A percentile compares a stretch with the other conserved stretches of the same genome.
phyloP scores from a whole-genome alignment of 1,284 basidiomycete species.

The Sporisorium reilianum region DNA sequence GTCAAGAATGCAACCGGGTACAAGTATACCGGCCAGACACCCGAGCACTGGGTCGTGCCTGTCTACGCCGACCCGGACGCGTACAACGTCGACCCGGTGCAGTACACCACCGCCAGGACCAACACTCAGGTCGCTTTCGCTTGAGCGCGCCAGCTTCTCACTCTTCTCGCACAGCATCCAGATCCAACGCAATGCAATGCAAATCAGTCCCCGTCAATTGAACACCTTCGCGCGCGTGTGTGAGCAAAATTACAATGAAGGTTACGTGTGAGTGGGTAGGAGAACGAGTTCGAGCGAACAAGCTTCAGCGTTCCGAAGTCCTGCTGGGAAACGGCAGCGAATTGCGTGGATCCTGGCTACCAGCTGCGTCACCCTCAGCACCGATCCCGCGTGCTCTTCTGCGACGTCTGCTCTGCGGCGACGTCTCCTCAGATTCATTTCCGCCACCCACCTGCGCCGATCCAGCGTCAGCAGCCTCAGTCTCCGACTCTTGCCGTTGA shows the following conservation, averaged over 20 bases:
- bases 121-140: conserved; percentile 24
- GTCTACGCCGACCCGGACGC: conserved; percentile 15
- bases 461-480: conserved; percentile 7
- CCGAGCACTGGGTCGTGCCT: conserved; percentile 20
- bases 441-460: conserved; percentile 1
- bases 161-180: not conserved
- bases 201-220: no score
- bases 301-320: conserved; percentile 25
- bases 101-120: conserved; percentile 4
- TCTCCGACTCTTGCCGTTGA: conserved; percentile 6
- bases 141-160: not conserved
- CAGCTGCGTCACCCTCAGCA: not conserved
- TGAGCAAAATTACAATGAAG: no score
- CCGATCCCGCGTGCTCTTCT: conserved; percentile 20
- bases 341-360: conserved; percentile 13
- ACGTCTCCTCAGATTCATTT: conserved; percentile 12
- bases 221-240: no score
- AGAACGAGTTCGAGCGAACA: no score
- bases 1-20: conserved; percentile 30
- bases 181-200: no score
- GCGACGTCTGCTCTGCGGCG: conserved; percentile 14
- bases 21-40: conserved; percentile 31
- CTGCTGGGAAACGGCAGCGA: conserved; percentile 34
- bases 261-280: no score
- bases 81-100: conserved; percentile 6